Conservation (phyloP, 2,329 filamentous ascomycete species). For the Fusarium mundagurra region DNA sequence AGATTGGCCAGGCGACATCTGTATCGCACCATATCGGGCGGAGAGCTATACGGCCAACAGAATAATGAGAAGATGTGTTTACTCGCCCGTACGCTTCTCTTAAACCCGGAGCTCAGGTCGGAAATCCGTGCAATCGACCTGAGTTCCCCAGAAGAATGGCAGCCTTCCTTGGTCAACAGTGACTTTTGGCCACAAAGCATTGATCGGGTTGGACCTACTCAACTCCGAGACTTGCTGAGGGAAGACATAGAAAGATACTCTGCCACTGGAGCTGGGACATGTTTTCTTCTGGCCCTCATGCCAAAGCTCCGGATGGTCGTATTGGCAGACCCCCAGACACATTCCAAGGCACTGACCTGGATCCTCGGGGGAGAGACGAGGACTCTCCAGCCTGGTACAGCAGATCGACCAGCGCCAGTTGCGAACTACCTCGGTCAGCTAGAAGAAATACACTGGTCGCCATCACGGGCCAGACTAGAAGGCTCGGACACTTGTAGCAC, state of each 20-base stretch:
- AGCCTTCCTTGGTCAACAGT: not conserved
- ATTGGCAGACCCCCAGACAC: not conserved
- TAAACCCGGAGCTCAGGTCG: not conserved
- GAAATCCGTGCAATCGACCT: not conserved
- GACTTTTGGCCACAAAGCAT: not conserved
- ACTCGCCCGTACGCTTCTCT: not conserved
- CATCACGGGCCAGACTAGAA: not conserved
- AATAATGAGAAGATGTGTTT: not conserved
- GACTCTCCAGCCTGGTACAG: not conserved
- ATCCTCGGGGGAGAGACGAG: not conserved
- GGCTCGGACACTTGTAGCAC: not conserved
- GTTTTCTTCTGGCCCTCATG: not conserved
- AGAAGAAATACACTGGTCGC: not conserved
- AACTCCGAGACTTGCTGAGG: not conserved
- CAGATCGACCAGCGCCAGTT: not conserved
- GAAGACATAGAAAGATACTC: not conserved
- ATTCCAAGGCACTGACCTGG: not conserved
- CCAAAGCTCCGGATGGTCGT: not conserved
- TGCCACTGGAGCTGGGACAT: not conserved
- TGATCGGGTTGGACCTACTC: not conserved
- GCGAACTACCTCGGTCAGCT: not conserved
- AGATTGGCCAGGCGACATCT: not conserved
- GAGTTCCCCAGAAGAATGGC: not conserved
- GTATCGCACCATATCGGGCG: not conserved
- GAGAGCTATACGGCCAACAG: not conserved